Evolutionary conservation across 768 basidiomycete genomes (phyloP).

Genomic region (Leucosporidium scottii): DNA sequence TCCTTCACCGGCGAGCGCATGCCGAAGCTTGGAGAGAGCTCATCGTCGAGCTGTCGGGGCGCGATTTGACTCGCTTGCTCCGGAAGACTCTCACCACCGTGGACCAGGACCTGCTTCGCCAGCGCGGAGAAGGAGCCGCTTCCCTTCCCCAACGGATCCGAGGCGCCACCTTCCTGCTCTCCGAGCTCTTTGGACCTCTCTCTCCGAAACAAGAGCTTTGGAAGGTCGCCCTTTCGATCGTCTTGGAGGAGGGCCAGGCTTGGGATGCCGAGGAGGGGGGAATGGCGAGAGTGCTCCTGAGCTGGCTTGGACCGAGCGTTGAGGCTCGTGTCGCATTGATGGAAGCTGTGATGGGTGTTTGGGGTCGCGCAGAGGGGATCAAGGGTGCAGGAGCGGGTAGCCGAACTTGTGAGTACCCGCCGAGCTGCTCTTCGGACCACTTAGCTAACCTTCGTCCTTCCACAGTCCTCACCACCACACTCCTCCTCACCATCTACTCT

Average conservation of each 20-base stretch:
- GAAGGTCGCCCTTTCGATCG: slow-evolving; percentile 50
- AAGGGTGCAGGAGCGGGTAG: slow-evolving; percentile 70
- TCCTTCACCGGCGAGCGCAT: slow-evolving; percentile 32
- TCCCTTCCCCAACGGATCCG: slow-evolving; percentile 45
- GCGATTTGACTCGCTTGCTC: slow-evolving; percentile 48
- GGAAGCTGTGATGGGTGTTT: slow-evolving; percentile 50
- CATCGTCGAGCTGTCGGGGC: slow-evolving; percentile 47
- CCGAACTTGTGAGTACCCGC: slow-evolving; percentile 43
- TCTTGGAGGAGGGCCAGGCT: slow-evolving; percentile 48
- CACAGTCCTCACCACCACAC: slow-evolving; percentile 64
- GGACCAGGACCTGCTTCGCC: no score
- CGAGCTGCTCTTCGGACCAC: not conserved
- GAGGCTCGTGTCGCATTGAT: slow-evolving; percentile 42
- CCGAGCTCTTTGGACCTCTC: slow-evolving; percentile 52
- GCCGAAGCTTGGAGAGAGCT: slow-evolving; percentile 53
- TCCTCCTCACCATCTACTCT: slow-evolving; percentile 60
- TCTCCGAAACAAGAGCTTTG: slow-evolving; percentile 50
- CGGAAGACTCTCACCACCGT: slow-evolving; percentile 2
- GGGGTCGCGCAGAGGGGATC: slow-evolving; percentile 71
- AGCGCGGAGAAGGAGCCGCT: no score
- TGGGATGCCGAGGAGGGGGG: slow-evolving; percentile 50
- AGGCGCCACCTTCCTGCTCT: slow-evolving; percentile 55
- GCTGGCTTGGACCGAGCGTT: slow-evolving; percentile 57
- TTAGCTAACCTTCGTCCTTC: not conserved
- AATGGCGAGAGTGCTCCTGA: slow-evolving; percentile 58